A percentile compares a stretch with the other conserved stretches of the same genome.
Evolutionary conservation across 2,329 filamentous ascomycete genomes (phyloP).

Genomic region (Elsinoe necatrix): DNA sequence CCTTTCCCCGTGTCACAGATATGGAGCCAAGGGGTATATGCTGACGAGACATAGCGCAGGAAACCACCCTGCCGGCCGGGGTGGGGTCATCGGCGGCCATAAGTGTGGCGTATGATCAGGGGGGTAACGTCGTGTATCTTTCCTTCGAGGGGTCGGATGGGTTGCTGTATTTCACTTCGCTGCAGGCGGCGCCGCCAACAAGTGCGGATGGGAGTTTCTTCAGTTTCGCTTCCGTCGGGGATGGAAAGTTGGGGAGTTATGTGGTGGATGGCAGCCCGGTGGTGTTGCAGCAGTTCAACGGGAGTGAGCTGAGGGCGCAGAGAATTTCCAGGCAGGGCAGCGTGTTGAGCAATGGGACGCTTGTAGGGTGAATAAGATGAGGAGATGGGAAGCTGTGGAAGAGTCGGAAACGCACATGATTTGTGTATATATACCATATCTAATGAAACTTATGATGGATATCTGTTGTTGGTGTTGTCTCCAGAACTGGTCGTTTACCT

Average conservation of each 20-base stretch:
- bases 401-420: background rate
- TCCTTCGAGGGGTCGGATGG: constrained; percentile 9
- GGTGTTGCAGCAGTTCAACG: background rate
- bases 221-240: background rate
- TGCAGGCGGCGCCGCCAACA: background rate
- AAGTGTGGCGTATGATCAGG: background rate
- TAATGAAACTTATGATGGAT: background rate
- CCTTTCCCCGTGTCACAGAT: background rate
- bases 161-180: background rate
- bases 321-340: constrained; percentile 3
- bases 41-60: background rate
- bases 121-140: background rate
- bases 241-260: background rate
- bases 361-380: background rate
- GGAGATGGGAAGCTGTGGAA: background rate
- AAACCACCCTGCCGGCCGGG: background rate
- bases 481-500: constrained; percentile 25
- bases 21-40: background rate
- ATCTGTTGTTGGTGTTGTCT: background rate
- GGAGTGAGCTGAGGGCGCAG: constrained; percentile 2
- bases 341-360: constrained; percentile 1
- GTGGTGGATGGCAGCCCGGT: background rate
- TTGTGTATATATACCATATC: background rate
- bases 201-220: constrained; percentile 2
- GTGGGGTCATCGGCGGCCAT: background rate